Base-by-base conservation (phyloP, 768 basidiomycete genomes). In the Suillus spraguei region DNA sequence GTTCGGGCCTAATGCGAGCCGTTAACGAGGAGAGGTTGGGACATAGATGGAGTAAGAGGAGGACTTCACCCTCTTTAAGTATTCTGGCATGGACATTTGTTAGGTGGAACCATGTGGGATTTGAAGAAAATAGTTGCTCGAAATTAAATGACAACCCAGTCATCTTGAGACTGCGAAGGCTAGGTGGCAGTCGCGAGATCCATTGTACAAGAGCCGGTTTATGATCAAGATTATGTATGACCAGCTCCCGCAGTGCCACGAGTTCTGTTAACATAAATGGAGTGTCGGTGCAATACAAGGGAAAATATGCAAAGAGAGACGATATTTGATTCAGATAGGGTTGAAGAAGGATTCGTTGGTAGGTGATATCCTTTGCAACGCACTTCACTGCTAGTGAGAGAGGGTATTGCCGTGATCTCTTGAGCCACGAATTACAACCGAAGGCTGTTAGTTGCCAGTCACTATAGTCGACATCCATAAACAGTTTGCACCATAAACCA, bases 341-440 rank as follows among this genome's bases (percentile, higher is more conserved):
- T 1, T 46, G 44, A n/a, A 46, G n/a, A 46, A 44, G 42, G 42
- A 20, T 44, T n/a, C 20, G 20, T n/a, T 20, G 20, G 0, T 44
- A 4, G 42, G 9, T 3, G 7, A 20, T 20, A 44, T 20, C 20
- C 9, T 4, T 2, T 10, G 42, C 20, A 10, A 20, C 6, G 20
- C 4, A 44, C 20, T 10, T 41, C 5, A 41, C 14, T 41, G n/a
- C n/a, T 22, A 46, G n/a, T 5, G 44, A 46, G 44, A 46, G 44
- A 10, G 44, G 44, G 11, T 20, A 20, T 46, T 7, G 9, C 11
- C 20, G 44, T 56, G 39, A 70, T 71, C 58, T 59, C 32, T 17
- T n/a, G 14, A 41, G 22, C 50, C 36, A 33, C 8, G 9, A 42
- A 16, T 42, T 8, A 42, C 17, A 42, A 16, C 17, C 4, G 42